A percentile compares a stretch with the other conserved stretches of the same genome.
phyloP scores from a whole-genome alignment of 106 monocot genomes.

The Narthecium ossifragum region DNA sequence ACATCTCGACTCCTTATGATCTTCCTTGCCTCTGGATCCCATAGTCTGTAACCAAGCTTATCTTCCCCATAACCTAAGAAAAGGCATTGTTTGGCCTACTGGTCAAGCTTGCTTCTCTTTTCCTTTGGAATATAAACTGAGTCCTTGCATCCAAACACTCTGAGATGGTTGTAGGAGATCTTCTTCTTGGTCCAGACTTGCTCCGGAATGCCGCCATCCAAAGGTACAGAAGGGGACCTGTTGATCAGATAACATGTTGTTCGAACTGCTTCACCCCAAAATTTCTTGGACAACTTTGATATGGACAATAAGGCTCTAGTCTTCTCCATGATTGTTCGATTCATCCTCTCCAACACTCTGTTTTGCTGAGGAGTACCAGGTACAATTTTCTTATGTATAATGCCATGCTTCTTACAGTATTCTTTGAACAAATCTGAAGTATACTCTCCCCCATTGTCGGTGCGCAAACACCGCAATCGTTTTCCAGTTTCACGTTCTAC shows the following conservation, averaged over 20 bases:
- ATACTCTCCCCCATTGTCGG: slow-evolving; percentile 8
- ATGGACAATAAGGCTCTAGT: background rate
- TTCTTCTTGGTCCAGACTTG: too few relatives aligned
- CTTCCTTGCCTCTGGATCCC: too few relatives aligned
- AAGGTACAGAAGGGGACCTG: too few relatives aligned
- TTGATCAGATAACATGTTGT: background rate
- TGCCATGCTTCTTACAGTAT: background rate
- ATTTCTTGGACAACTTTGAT: background rate
- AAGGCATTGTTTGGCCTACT: too few relatives aligned
- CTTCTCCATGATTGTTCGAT: slow-evolving; percentile 4
- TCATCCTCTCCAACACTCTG: background rate
- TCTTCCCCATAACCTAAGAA: too few relatives aligned
- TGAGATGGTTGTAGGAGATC: too few relatives aligned
- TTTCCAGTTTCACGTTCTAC: background rate
- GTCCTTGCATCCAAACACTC: too few relatives aligned
- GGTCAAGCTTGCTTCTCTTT: too few relatives aligned
- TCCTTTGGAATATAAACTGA: too few relatives aligned
- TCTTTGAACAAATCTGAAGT: background rate
- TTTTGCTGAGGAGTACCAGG: background rate
- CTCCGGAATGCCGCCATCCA: too few relatives aligned
- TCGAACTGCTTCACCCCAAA: slow-evolving; percentile 5
- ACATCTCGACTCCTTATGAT: too few relatives aligned
- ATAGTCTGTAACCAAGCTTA: too few relatives aligned
- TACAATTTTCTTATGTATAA: slow-evolving; percentile 1
- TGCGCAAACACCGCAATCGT: background rate